Conservation (phyloP, 495 filamentous ascomycete species). For the Astrothelium subdiscretum region DNA sequence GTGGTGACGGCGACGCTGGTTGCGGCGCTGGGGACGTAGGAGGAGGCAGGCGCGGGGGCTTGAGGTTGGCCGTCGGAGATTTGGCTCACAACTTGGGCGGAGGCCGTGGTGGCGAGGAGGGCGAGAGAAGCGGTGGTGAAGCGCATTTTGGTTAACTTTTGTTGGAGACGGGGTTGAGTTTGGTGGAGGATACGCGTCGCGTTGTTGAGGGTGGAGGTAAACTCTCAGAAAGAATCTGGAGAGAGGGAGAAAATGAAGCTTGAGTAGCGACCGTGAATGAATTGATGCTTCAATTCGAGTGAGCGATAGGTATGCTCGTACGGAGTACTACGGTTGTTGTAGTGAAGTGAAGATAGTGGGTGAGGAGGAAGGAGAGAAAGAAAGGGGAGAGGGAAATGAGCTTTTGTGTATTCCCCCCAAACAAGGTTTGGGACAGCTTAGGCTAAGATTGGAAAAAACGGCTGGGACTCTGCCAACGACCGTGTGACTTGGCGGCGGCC, state of each 20-base stretch:
- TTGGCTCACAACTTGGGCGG: not conserved
- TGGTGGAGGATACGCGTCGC: not conserved
- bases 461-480: not conserved
- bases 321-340: not conserved
- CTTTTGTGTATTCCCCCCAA: not conserved
- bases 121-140: not conserved
- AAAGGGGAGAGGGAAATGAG: not conserved
- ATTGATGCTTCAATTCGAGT: not conserved
- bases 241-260: not conserved
- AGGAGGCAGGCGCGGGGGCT: not conserved
- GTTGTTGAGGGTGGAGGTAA: not conserved
- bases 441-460: not conserved
- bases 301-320: not conserved
- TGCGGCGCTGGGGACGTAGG: not conserved
- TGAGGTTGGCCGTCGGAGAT: constrained; percentile 1
- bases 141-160: not conserved
- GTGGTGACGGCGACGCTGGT: not conserved
- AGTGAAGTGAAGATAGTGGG: not conserved
- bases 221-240: not conserved
- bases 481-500: not conserved
- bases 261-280: not conserved
- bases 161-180: not conserved
- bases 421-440: not conserved
- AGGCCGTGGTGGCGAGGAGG: not conserved
- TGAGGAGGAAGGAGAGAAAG: not conserved